Conservation (phyloP, 192 early-diverging fungal species). For the Rhizophagus sp. region DNA sequence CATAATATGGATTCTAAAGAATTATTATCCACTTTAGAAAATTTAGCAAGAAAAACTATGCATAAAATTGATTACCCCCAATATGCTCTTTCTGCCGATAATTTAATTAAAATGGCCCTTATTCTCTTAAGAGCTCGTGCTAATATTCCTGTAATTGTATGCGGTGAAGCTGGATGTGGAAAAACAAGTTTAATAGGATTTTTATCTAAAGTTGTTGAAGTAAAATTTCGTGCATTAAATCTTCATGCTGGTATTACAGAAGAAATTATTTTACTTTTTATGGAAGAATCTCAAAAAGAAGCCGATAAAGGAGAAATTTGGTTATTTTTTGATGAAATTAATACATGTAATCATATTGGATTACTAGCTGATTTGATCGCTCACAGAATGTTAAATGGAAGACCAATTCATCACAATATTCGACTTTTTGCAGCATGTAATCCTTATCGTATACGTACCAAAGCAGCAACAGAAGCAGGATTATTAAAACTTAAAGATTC, state of each 20-base stretch:
- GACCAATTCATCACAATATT: constrained; percentile 22
- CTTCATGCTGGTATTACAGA: constrained; percentile 30
- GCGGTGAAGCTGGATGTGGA: constrained; percentile 31
- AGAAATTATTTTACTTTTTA: constrained; percentile 8
- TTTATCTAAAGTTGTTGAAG: constrained; percentile 24
- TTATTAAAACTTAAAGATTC: constrained; percentile 14
- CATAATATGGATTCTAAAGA: neutral
- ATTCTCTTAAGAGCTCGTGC: constrained; percentile 28
- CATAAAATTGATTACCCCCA: neutral
- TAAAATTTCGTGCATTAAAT: constrained; percentile 8
- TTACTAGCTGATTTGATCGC: constrained; percentile 18
- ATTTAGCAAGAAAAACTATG: constrained; percentile 22
- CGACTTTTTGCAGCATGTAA: constrained; percentile 30
- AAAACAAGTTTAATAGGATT: constrained; percentile 31
- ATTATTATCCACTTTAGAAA: constrained; percentile 15
- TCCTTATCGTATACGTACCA: constrained; percentile 30
- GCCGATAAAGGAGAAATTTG: constrained; percentile 20
- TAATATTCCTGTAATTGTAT: constrained; percentile 31
- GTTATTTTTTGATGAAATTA: constrained; percentile 33
- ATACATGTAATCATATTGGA: constrained; percentile 29
- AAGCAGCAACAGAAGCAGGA: neutral
- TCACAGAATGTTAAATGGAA: constrained; percentile 13
- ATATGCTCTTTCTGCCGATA: constrained; percentile 30
- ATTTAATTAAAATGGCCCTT: constrained; percentile 30
- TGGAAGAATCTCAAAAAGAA: neutral